Evolutionary conservation across 257 asterid genomes (phyloP).

Genomic region (Paulownia fortunei): DNA sequence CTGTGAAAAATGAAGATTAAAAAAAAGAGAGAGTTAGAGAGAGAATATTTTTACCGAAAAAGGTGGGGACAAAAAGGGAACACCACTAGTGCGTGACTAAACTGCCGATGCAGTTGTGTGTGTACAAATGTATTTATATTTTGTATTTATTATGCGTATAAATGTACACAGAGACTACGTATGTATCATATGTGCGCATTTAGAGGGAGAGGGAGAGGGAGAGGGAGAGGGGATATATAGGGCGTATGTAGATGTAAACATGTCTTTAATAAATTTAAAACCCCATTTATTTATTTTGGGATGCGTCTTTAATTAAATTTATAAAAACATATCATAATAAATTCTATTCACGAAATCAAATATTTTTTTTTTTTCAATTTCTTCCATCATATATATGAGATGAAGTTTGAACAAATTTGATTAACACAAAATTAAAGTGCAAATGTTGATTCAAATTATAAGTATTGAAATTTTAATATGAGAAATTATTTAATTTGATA

Average conservation of each 20-base stretch:
- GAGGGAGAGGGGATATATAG: no score
- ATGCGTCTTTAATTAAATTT: not conserved
- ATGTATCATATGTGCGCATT: not conserved
- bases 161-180: not conserved
- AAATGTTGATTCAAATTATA: no score
- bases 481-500: no score
- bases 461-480: no score
- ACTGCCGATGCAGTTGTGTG: constrained; percentile 29
- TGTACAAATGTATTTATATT: not conserved
- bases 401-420: no score
- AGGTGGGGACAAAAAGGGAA: constrained; percentile 35
- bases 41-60: constrained; percentile 29
- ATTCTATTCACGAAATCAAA: no score
- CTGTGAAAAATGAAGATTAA: not conserved
- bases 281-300: not conserved
- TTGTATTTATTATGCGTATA: not conserved
- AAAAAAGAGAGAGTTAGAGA: not conserved
- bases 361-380: no score
- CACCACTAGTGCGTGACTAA: constrained; percentile 44
- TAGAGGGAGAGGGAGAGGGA: no score
- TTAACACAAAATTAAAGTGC: no score
- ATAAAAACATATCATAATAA: no score
- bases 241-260: not conserved
- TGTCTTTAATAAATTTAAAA: no score
- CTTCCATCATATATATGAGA: no score